phyloP scores from a whole-genome alignment of 2,329 filamentous ascomycete genomes.

The Cladosporium sp. region DNA sequence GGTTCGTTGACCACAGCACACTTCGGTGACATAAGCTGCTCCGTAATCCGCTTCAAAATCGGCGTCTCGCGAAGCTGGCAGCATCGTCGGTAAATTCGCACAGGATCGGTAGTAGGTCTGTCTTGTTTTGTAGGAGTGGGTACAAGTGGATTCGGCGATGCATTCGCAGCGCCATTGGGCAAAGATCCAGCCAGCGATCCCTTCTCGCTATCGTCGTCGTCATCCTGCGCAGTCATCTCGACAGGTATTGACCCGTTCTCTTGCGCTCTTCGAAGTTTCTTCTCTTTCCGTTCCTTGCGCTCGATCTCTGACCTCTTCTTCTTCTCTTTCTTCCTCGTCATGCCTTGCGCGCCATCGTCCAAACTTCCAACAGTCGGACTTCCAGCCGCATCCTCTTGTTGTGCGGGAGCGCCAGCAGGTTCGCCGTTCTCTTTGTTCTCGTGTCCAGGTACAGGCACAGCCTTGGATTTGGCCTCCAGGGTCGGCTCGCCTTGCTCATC shows the following conservation, averaged over 20 bases:
- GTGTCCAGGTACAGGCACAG: slow-evolving; percentile 20
- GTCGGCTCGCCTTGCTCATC: slow-evolving; percentile 42
- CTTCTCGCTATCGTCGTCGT: slow-evolving; percentile 48
- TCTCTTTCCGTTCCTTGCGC: slow-evolving; percentile 85
- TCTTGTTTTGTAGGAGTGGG: slow-evolving; percentile 50
- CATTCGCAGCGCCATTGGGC: slow-evolving; percentile 7
- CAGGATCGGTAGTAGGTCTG: slow-evolving; percentile 80
- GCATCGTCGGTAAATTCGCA: slow-evolving; percentile 87
- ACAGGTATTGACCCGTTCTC: slow-evolving; percentile 83
- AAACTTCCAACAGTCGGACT: slow-evolving; percentile 20
- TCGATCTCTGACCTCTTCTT: slow-evolving; percentile 94
- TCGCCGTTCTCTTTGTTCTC: slow-evolving; percentile 23
- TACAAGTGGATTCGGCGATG: slow-evolving; percentile 25
- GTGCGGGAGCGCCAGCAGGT: slow-evolving; percentile 21
- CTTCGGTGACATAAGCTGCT: slow-evolving; percentile 72
- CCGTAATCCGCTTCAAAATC: slow-evolving; percentile 84
- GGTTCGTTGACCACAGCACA: slow-evolving; percentile 59
- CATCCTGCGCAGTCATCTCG: slow-evolving; percentile 68
- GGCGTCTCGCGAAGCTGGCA: slow-evolving; percentile 91
- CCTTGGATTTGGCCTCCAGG: slow-evolving; percentile 11
- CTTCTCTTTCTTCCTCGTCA: slow-evolving; percentile 81
- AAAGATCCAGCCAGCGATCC: slow-evolving; percentile 6
- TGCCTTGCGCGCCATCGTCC: slow-evolving; percentile 25
- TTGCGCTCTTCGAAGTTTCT: slow-evolving; percentile 76
- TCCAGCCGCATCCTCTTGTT: slow-evolving; percentile 24